These are phyloP conservation scores for Paraconiothyrium sp. DNA, from an alignment of 2,329 filamentous ascomycete species.

Conservation along the genomic window DNA sequence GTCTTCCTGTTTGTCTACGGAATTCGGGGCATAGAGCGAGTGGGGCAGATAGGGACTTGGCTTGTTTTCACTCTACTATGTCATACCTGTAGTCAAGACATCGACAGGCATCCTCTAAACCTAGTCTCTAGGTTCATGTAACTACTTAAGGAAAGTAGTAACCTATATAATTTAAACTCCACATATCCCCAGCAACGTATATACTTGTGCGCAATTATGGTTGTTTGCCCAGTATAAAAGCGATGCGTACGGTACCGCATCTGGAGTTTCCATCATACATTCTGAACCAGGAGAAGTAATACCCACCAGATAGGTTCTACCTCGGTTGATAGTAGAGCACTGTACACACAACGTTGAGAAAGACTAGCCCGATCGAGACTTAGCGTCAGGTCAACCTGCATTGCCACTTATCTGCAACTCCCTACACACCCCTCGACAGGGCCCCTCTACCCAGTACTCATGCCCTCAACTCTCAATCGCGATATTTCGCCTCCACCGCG, in stretches of 20 bases:
- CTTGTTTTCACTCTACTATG: neutral
- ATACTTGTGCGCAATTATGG: no score
- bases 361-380: neutral
- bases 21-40: neutral
- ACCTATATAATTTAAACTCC: no score
- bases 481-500: conserved; percentile 28
- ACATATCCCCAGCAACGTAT: no score
- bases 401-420: neutral
- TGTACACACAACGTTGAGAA: no score
- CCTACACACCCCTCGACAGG: neutral
- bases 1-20: neutral
- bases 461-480: conserved; percentile 13
- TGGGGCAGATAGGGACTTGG: neutral
- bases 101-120: neutral
- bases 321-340: no score
- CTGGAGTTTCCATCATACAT: no score
- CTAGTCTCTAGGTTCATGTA: neutral
- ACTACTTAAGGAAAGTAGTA: no score
- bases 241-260: no score
- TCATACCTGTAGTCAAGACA: neutral
- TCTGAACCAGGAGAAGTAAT: no score
- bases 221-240: no score
- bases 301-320: no score
- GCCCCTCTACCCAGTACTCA: neutral
- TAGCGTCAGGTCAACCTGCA: neutral